Base-by-base conservation (phyloP, 2,329 filamentous ascomycete species). In the Diplodia intermedia region DNA sequence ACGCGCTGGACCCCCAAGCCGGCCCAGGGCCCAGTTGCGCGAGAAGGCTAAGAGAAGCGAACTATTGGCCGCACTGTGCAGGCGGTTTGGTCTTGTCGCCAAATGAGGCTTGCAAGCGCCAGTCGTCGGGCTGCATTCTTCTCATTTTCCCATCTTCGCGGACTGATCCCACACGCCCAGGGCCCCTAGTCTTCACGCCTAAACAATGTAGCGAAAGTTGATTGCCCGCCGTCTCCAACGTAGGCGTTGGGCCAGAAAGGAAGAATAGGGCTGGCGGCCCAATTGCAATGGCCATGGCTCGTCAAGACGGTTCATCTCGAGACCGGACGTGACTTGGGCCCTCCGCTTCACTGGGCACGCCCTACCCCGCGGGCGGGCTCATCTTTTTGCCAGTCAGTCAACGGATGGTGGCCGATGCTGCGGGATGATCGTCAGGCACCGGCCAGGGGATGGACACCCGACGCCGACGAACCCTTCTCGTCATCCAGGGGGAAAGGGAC, bases 341-440 rank as follows among this genome's bases (percentile, higher is more conserved):
- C 14, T 26, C 23, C 23, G 2, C 23, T 3, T 47, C 40, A 15
- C 40, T n/a, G 15, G 31, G 18, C 40, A 20, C 43, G 43, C 43
- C 43, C 7, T 47, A 47, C 43, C 43, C 43, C 43, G 43, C 43
- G 43, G 23, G n/a, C 43, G 43, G 6, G 18, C 8, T 47, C 15
- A n/a, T 20, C 33, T 9, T 36, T 33, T 36, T 36, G 33, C 9
- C 33, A 11, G 33, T 11, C 9, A 11, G 33, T 9, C 6, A 36
- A 11, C 18, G 40, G 14, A 7, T 15, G 18, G 15, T 47, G 43
- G 43, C 33, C 36, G 54, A 56, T 36, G 54, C 31, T 31, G 54
- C 4, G 20, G 49, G n/a, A 33, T 2, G 54, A 56, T 56, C 54
- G 54, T 26, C 54, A 56, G 54, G 54, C 54, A 56, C 54, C 33